These are phyloP conservation scores for Alternaria sp. DNA, from an alignment of 2,329 filamentous ascomycete species.

Conservation along the genomic window DNA sequence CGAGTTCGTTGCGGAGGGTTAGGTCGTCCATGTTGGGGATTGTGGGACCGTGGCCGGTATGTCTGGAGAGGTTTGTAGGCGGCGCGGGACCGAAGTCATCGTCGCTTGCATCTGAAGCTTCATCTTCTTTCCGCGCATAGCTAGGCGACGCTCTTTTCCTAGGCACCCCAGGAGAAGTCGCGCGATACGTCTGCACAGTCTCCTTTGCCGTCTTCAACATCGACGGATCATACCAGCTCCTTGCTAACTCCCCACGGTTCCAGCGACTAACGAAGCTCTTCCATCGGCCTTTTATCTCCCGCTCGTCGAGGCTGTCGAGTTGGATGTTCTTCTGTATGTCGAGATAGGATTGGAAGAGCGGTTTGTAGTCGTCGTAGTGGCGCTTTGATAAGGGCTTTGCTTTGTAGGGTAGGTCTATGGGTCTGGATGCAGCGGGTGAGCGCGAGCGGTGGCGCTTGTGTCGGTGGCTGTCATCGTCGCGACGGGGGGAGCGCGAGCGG, in stretches of 20 bases:
- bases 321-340: constrained; percentile 83
- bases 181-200: constrained; percentile 31
- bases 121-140: constrained; percentile 17
- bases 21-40: constrained; percentile 80
- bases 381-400: constrained; percentile 71
- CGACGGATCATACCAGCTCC: constrained; percentile 91
- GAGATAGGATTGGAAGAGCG: constrained; percentile 83
- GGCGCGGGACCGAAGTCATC: constrained; percentile 63
- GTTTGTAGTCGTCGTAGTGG: constrained; percentile 70
- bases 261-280: constrained; percentile 92
- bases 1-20: constrained; percentile 65
- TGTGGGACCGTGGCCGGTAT: constrained; percentile 57
- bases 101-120: constrained; percentile 24
- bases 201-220: constrained; percentile 64
- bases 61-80: constrained; percentile 45
- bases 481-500: constrained; percentile 42
- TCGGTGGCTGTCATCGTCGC: constrained; percentile 28
- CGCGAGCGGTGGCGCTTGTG: constrained; percentile 42
- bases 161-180: constrained; percentile 12
- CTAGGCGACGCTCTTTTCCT: constrained; percentile 28
- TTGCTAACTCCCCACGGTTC: constrained; percentile 84
- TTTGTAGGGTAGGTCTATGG: constrained; percentile 65
- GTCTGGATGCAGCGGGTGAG: constrained; percentile 32
- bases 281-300: constrained; percentile 84
- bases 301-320: constrained; percentile 71